phyloP scores from a whole-genome alignment of 805 yeast genomes.

The Barnettozyma wickerhamii region DNA sequence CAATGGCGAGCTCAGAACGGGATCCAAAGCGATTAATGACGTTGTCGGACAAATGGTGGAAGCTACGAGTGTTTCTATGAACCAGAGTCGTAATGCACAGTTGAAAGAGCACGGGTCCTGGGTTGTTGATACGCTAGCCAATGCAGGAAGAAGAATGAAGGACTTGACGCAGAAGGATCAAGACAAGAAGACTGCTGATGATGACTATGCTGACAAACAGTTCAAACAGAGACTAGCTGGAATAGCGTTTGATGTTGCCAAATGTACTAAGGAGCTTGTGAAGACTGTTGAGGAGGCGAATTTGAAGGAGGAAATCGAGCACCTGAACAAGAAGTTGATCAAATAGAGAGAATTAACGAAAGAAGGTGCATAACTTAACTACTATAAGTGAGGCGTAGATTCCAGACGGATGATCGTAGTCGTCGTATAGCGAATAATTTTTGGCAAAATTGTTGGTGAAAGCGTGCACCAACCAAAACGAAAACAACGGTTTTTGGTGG shows the following conservation, averaged over 20 bases:
- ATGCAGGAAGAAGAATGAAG: conserved; percentile 81
- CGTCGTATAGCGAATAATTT: too few species aligned
- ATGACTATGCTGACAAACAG: conserved; percentile 77
- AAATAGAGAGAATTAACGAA: conserved; percentile 4
- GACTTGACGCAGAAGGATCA: conserved; percentile 44
- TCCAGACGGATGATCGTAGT: too few species aligned
- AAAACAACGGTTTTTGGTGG: not conserved
- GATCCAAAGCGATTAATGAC: conserved; percentile 69
- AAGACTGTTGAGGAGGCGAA: conserved; percentile 95
- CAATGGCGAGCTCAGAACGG: conserved; percentile 65
- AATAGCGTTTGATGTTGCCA: conserved; percentile 92
- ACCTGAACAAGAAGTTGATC: conserved; percentile 57
- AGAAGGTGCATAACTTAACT: too few species aligned
- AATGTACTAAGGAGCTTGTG: conserved; percentile 92
- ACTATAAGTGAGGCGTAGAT: too few species aligned
- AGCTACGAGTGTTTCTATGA: conserved; percentile 84
- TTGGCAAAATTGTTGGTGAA: too few species aligned
- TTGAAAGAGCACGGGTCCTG: conserved; percentile 88
- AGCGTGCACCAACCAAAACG: too few species aligned
- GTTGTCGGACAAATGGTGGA: conserved; percentile 86
- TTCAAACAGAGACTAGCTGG: conserved; percentile 94
- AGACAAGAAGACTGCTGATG: conserved; percentile 38
- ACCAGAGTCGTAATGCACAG: conserved; percentile 78
- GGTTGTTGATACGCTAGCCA: conserved; percentile 82
- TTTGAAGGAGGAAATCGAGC: conserved; percentile 78